Evolutionary conservation across 192 early-diverging fungal genomes (phyloP).

Genomic region (Backusella macrospora): DNA sequence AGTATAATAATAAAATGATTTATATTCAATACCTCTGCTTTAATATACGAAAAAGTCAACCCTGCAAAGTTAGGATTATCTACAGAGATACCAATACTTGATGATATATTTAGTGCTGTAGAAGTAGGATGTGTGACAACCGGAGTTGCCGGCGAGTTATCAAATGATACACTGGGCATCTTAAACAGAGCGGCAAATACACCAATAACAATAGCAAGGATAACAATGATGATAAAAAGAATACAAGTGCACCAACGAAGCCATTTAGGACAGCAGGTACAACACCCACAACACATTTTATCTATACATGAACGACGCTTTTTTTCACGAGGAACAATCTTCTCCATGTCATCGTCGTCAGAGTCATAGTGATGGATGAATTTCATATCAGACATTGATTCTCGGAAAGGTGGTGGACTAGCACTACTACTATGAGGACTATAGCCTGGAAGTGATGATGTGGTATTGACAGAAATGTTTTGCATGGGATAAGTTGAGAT

Average conservation of each 20-base stretch:
- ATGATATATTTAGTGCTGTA: neutral
- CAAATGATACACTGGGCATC: constrained; percentile 39
- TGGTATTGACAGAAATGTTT: neutral
- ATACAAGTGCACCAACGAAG: constrained; percentile 48
- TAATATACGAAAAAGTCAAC: constrained; percentile 48
- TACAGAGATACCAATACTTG: constrained; percentile 35
- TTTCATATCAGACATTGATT: constrained; percentile 14
- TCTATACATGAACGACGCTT: constrained; percentile 34
- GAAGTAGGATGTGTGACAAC: neutral
- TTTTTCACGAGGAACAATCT: neutral
- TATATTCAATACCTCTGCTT: constrained; percentile 45
- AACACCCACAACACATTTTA: constrained; percentile 37
- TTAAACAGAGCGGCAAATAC: constrained; percentile 49
- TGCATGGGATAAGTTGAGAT: neutral
- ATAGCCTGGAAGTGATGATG: neutral
- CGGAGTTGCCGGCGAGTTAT: constrained; percentile 22
- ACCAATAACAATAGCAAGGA: constrained; percentile 44
- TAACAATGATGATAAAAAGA: constrained; percentile 42
- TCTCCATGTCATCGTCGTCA: constrained; percentile 14
- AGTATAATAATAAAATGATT: neutral
- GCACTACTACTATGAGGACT: neutral
- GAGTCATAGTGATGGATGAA: constrained; percentile 13
- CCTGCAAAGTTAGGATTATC: constrained; percentile 50
- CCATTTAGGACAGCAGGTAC: constrained; percentile 40
- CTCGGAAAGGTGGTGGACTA: neutral